Base-by-base conservation (phyloP, 2,329 filamentous ascomycete genomes). In the Pyricularia pennisetigena region DNA sequence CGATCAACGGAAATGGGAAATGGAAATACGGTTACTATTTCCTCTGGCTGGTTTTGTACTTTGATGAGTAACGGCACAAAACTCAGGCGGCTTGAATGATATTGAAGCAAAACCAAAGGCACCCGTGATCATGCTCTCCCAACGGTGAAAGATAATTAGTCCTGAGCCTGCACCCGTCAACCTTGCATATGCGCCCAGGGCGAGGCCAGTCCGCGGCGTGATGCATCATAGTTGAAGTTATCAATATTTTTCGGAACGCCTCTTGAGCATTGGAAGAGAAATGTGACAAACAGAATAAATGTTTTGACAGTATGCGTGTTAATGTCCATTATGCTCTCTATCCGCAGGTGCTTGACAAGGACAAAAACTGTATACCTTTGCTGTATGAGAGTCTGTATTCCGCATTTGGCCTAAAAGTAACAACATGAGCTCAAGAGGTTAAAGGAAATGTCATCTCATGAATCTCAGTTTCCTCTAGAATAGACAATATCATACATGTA, bases 1-100 rank as follows among this genome's bases (percentile, higher is more conserved):
- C 65, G 65, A 67, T 61, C 54, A 57, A 28, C 10, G 63, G 65
- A 57, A 61, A 61, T 28, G 65, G 65, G 41, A 62, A 67, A 49
- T 28, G 65, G 41, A 67, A 67, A 54, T 29, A 57, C n/a, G 65
- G 65, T 67, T 67, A 57, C 54, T 24, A 54, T 67, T 67, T 61
- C 65, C 28, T 66, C 26, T 29, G 65, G 65, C 65, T 66, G 65
- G 65, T 32, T 66, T 66, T 66, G 41, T 66, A 66, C 41, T 66
- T 54, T 66, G 35, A 61, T 35, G 65, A 59, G 26, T 30, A 49
- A 67, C 35, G 10, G 57, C n/a, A 41, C 41, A 54, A n/a, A 67
- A 57, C 64, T 65, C 64, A 49, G 30, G 32, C 30, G 64, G 64
- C 41, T 54, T 54, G 20, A 54, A 54, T 54, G 41, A 54, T 23